Conservation (phyloP, 225 moss, liverwort and hornwort species). For the Antitrichia curtipendula region DNA sequence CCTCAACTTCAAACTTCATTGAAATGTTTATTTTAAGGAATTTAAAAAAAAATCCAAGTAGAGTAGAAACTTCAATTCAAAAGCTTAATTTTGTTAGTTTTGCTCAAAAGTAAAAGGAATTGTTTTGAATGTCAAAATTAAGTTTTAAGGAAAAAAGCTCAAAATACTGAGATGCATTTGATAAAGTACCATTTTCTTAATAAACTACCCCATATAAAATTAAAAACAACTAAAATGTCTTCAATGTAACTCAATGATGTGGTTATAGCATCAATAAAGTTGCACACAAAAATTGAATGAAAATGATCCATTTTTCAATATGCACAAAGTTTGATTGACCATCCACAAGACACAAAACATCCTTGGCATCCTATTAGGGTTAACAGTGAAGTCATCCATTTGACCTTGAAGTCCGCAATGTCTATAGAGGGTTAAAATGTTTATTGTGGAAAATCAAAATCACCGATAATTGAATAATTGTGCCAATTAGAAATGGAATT, state of each 20-base stretch:
- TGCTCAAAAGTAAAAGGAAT: rapidly evolving
- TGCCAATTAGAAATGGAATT: not conserved
- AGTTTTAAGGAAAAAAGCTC: not conserved
- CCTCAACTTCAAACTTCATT: not conserved
- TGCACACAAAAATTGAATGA: not conserved
- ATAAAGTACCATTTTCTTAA: not conserved
- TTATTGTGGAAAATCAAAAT: not conserved
- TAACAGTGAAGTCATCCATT: too few species aligned
- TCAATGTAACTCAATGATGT: not conserved
- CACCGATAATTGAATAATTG: not conserved
- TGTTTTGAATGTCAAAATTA: not conserved
- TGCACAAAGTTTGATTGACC: not conserved
- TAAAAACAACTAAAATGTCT: not conserved
- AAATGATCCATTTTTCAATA: not conserved
- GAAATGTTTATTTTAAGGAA: not conserved
- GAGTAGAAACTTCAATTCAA: not conserved
- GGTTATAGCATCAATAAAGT: not conserved
- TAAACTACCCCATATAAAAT: not conserved
- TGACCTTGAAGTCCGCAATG: too few species aligned
- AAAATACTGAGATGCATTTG: not conserved
- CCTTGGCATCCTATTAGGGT: not conserved
- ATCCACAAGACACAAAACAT: not conserved
- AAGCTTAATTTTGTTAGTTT: not conserved
- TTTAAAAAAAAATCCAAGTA: not conserved
- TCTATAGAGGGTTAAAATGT: too few species aligned